These are phyloP conservation scores for Breviolum minutum DNA, from an alignment of 73 alveolate genomes.

Conservation along the genomic window DNA sequence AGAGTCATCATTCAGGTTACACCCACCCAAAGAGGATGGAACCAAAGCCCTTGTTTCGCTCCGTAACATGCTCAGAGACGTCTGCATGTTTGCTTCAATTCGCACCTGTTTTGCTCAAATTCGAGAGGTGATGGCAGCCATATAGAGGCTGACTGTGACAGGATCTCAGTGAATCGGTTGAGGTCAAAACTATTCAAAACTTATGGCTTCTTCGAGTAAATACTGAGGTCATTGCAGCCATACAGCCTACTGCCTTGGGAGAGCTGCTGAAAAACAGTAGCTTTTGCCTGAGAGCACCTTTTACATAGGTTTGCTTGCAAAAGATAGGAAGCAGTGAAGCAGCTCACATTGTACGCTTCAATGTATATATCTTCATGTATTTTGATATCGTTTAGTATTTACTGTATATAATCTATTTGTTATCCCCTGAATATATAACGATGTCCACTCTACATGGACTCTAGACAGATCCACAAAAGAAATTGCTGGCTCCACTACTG, in stretches of 20 bases:
- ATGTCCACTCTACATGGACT: no score
- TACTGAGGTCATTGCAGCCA: conserved; percentile 66
- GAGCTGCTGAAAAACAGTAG: conserved; percentile 66
- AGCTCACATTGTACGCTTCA: no score
- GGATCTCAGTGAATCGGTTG: background rate
- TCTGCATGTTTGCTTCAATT: background rate
- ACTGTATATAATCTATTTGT: no score
- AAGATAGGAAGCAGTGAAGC: no score
- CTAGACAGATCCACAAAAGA: no score
- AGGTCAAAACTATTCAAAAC: no score
- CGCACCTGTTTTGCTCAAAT: background rate
- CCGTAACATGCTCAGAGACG: background rate
- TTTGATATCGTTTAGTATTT: background rate
- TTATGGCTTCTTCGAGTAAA: no score
- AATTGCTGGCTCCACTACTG: no score
- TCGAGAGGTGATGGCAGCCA: conserved; percentile 32
- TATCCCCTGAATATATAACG: no score
- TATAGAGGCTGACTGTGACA: conserved; percentile 38
- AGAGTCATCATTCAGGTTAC: conserved; percentile 3
- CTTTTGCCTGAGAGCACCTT: no score
- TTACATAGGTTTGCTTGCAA: no score
- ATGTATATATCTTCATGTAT: background rate
- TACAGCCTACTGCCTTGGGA: conserved; percentile 4
- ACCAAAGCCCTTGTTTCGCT: background rate
- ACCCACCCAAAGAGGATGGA: background rate